Evolutionary conservation across 768 basidiomycete species (phyloP), one percentile per base, ranked within the genome.

Genomic region (Inosperma sp.): DNA sequence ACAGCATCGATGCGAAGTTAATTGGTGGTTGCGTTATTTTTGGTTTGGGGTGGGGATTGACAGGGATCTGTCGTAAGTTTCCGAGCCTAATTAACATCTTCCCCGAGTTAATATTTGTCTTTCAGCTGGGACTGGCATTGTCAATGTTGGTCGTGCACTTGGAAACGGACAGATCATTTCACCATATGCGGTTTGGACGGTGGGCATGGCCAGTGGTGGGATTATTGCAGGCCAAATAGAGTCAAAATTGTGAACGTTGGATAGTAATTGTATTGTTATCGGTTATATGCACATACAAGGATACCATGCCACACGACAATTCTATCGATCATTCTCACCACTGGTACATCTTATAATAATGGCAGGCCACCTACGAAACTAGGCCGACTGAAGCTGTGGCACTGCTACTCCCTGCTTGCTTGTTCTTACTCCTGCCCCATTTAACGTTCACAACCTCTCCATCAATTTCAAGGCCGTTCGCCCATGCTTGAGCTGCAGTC

Each of bases 381-480:
- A 8, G n/a, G n/a, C 30, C n/a, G 8, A 14, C 13, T 33, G 26
- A 14, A 47, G 23, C 14, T 12, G 22, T 34, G n/a, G 64, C 54
- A 34, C 61, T 48, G n/a, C 50, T 35, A 9, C 45, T 48, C 7
- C 56, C 27, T 4, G n/a, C 34, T 48, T 26, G 34, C n/a, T 48
- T 34, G 6, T 5, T 36, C 5, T 72, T 80, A 61, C 90, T 84
- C 52, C 93, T 77, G 3, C 95, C 95, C 95, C 95, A 99, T 57
- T 86, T 89, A 22, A 95, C 79, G 37, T 77, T 72, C 8, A 87
- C 78, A 27, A 72, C 74, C 62, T 86, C 83, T 1, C 82, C 86
- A 23, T 91, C 86, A 21, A 97, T 74, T 57, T 95, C 94, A 8
- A 98, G 72, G 2, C 94, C 93, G 55, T 84, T 83, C n/a, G 91